phyloP scores from a whole-genome alignment of 2,329 filamentous ascomycete species.

The Ophiostoma sp. region DNA sequence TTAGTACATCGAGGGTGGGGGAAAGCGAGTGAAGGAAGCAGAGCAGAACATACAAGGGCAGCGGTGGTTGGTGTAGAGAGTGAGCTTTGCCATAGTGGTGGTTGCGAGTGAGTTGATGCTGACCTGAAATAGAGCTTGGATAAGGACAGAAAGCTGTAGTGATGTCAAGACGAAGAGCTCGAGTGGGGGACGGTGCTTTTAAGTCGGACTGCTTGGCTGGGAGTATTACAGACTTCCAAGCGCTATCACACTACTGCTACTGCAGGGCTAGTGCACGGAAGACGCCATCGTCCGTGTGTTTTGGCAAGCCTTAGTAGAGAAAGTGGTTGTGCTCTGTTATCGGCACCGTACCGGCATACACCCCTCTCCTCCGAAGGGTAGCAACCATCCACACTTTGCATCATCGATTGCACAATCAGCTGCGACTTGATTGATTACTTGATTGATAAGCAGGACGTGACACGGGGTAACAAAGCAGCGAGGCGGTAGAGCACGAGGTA shows the following conservation, averaged over 20 bases:
- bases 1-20: background rate
- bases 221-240: background rate
- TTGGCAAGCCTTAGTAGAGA: background rate
- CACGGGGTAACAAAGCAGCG: background rate
- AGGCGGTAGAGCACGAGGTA: too few relatives aligned
- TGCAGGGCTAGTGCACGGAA: background rate
- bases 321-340: background rate
- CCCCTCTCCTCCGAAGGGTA: background rate
- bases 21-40: background rate
- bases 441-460: constrained; percentile 19
- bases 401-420: constrained; percentile 21
- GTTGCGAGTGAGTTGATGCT: background rate
- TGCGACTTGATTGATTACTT: background rate
- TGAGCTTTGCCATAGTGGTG: constrained; percentile 24
- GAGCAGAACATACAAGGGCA: constrained; percentile 25
- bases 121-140: background rate
- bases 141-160: background rate
- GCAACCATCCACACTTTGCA: background rate
- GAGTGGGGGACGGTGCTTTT: constrained; percentile 2
- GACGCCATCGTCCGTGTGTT: background rate
- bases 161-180: constrained; percentile 2
- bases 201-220: background rate
- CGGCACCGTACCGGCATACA: background rate
- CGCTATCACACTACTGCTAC: background rate
- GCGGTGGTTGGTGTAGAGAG: constrained; percentile 28